phyloP scores from a whole-genome alignment of 1,284 basidiomycete species.

The Ceratorhiza oryzae-sativae region DNA sequence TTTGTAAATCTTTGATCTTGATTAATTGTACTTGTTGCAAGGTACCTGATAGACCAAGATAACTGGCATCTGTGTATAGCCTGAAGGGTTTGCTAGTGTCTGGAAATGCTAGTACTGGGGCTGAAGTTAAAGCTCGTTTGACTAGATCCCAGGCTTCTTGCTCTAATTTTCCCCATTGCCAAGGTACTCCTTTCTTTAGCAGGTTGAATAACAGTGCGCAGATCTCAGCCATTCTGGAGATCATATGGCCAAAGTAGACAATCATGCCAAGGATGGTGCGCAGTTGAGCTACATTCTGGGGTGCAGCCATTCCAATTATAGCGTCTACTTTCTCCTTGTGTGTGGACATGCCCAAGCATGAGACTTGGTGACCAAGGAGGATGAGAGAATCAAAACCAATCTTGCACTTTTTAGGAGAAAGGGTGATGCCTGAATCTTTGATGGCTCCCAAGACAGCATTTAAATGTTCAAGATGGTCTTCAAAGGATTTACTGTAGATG shows the following conservation, averaged over 20 bases:
- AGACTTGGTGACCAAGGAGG: conserved; percentile 52
- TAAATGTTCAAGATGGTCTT: conserved; percentile 51
- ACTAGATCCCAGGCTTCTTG: conserved; percentile 25
- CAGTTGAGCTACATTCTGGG: conserved; percentile 46
- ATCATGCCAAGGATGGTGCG: conserved; percentile 51
- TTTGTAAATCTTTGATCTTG: conserved; percentile 50
- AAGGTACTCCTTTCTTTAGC: no score
- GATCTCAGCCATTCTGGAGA: conserved; percentile 49
- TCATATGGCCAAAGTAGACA: conserved; percentile 48
- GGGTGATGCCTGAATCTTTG: conserved; percentile 47
- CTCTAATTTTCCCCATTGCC: no score
- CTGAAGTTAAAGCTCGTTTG: conserved; percentile 26
- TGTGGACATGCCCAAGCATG: conserved; percentile 48
- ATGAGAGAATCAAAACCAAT: conserved; percentile 50
- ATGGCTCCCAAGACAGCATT: conserved; percentile 50
- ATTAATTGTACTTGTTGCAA: conserved; percentile 55
- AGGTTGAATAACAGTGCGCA: conserved; percentile 42
- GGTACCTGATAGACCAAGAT: no score
- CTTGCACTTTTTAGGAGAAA: conserved; percentile 52
- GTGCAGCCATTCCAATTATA: conserved; percentile 46
- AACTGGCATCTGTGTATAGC: no score
- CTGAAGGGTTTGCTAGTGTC: no score
- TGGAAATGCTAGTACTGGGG: no score
- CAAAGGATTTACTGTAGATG: conserved; percentile 49
- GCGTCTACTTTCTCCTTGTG: conserved; percentile 49